Evolutionary conservation across 208 protist genomes (phyloP), one percentile per base, ranked within the genome.

Genomic region (Herpetomonas samuelpessoai): DNA sequence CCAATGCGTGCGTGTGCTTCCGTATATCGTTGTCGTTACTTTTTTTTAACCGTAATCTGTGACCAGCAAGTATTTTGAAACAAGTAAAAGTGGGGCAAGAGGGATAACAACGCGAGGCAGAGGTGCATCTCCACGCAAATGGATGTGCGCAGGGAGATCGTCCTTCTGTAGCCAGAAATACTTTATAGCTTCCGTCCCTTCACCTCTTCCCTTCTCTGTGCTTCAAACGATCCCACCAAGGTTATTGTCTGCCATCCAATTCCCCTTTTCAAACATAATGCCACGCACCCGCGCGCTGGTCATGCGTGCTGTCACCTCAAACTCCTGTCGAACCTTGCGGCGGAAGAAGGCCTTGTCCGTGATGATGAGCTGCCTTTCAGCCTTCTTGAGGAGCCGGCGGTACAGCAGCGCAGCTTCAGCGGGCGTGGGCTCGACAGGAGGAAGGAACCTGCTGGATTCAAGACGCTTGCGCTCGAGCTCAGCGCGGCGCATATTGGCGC

Each of bases 181-280:
- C 4, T n/a, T 6, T 21, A 25, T 48, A 25, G 18, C 18, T n/a
- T 48, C 18, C 18, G 18, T 48, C 18, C 24, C 44, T 48, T 6
- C 44, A 48, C n/a, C 44, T 6, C 44, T 48, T n/a, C 18, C 9
- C 4, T n/a, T 48, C 18, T 44, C 24, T 49, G 25, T 46, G 24
- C 18, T 45, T 77, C 64, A 92, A 0, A 94, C 58, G 25, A 96
- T 73, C 3, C 90, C 90, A 29, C 90, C 90, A 6, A 96, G 71
- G 22, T 83, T 71, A 55, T 93, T 92, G 24, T 78, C 62, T 51
- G 85, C 35, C 78, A 94, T 79, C 86, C 86, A 93, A 2, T 79
- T 66, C 0, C 90, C 90, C 66, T 88, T 88, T 71, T 96, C 90
- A 57, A 79, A 96, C 90, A 96, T 96, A 38, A 94, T 87, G 9